Conservation (phyloP, 1,284 basidiomycete genomes). For the Vanrija pseudolonga region DNA sequence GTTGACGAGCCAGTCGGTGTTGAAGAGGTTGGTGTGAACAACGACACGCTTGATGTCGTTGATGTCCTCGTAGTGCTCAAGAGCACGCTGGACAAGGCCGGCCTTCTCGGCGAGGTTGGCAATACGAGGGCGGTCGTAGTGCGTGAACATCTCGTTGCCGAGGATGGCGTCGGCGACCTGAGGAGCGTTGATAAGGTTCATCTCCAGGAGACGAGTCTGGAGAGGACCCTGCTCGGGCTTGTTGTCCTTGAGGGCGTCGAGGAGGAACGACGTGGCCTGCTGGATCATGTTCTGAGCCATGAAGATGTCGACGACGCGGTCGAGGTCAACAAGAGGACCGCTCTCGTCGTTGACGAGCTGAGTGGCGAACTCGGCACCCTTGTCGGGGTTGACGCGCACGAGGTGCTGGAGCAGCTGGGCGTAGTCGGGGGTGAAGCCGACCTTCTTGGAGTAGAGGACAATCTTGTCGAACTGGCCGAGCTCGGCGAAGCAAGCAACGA, state of each 20-base stretch:
- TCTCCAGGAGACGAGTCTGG: slow-evolving; percentile 94
- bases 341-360: slow-evolving; percentile 90
- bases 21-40: slow-evolving; percentile 85
- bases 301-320: slow-evolving; percentile 96
- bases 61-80: slow-evolving; percentile 97
- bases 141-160: slow-evolving; percentile 97
- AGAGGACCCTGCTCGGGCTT: slow-evolving; percentile 94
- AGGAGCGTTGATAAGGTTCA: slow-evolving; percentile 96
- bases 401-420: slow-evolving; percentile 93
- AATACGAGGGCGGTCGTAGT: slow-evolving; percentile 94
- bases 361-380: slow-evolving; percentile 96
- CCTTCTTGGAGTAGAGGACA: slow-evolving; percentile 95
- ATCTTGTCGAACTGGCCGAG: slow-evolving; percentile 99
- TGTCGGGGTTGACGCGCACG: slow-evolving; percentile 94
- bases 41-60: slow-evolving; percentile 97
- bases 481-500: slow-evolving; percentile 97
- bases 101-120: slow-evolving; percentile 99
- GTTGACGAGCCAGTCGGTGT: slow-evolving; percentile 89
- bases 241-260: slow-evolving; percentile 99
- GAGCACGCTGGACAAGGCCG: slow-evolving; percentile 87
- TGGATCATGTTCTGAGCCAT: slow-evolving; percentile 99
- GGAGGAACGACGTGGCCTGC: slow-evolving; percentile 94
- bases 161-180: slow-evolving; percentile 99
- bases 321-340: slow-evolving; percentile 90
- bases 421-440: slow-evolving; percentile 92